Conservation (phyloP, 192 early-diverging fungal genomes). For the Coemansia sp. region DNA sequence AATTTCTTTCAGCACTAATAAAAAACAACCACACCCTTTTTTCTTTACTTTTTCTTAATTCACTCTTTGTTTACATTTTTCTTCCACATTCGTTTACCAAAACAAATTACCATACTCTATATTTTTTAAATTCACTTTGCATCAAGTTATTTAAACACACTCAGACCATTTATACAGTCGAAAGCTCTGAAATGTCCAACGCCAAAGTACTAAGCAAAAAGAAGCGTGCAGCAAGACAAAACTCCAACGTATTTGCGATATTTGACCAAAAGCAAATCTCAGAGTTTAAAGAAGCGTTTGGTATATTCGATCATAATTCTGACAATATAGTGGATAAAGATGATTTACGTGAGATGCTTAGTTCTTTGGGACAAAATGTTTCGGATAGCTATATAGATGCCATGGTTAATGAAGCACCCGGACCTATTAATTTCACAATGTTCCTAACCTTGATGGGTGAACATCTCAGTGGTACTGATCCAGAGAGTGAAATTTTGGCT, state of each 20-base stretch:
- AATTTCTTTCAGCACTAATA: no score
- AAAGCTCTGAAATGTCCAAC: conserved; percentile 10
- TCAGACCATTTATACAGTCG: not conserved
- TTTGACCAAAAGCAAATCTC: conserved; percentile 95
- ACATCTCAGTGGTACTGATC: conserved; percentile 87
- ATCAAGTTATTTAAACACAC: not conserved
- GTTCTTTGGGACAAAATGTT: conserved; percentile 63
- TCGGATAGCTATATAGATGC: conserved; percentile 80
- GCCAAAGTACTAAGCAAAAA: conserved; percentile 61
- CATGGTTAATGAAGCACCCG: conserved; percentile 87
- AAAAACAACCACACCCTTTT: not conserved
- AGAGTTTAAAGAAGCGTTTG: conserved; percentile 97
- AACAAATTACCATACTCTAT: not conserved
- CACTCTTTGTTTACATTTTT: not conserved
- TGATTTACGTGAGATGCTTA: conserved; percentile 87
- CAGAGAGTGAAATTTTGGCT: conserved; percentile 83
- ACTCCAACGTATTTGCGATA: conserved; percentile 97
- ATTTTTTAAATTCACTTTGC: not conserved
- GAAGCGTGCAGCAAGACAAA: conserved; percentile 88
- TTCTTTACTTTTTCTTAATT: not conserved
- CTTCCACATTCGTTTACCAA: no score
- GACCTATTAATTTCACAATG: conserved; percentile 95
- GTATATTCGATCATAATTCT: conserved; percentile 88
- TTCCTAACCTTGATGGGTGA: conserved; percentile 96
- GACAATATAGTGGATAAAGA: conserved; percentile 91